Conservation (phyloP, 192 early-diverging fungal genomes). For the Chytriomyces hyalinus region DNA sequence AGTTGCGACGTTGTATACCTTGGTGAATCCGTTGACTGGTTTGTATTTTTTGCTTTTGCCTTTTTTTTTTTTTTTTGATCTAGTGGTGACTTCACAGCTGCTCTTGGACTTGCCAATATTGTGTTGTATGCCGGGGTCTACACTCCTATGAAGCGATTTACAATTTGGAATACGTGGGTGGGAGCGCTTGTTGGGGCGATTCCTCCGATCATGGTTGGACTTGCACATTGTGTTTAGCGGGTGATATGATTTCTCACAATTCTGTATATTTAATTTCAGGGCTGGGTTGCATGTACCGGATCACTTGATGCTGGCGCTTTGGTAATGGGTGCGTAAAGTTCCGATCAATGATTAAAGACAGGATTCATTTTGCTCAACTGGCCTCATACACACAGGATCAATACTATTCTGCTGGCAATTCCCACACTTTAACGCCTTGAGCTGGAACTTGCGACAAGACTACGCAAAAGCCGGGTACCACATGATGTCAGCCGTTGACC, state of each 20-base stretch:
- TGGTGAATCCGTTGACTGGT: conserved; percentile 81
- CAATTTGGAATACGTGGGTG: conserved; percentile 95
- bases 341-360: too few species aligned
- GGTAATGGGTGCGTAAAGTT: conserved; percentile 63
- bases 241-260: background rate
- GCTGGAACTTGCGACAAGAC: conserved; percentile 89
- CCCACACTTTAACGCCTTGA: conserved; percentile 95
- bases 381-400: conserved; percentile 11
- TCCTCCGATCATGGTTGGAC: conserved; percentile 85
- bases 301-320: conserved; percentile 74
- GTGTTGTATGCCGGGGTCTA: conserved; percentile 89
- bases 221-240: background rate
- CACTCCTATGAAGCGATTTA: conserved; percentile 91
- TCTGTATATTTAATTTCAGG: conserved; percentile 32
- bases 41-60: conserved; percentile 70
- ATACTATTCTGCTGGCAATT: conserved; percentile 98
- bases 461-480: conserved; percentile 97
- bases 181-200: conserved; percentile 94
- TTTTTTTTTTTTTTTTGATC: conserved; percentile 60
- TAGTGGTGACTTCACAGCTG: conserved; percentile 80
- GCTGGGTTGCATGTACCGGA: conserved; percentile 90
- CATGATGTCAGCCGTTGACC: conserved; percentile 91
- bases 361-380: background rate
- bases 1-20: conserved; percentile 61
- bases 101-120: conserved; percentile 82